Percentiles rank a stretch among this genome's conserved stretches.
These are phyloP conservation scores for Aspergillus sp. DNA, from an alignment of 2,329 filamentous ascomycete species.

Conservation along the genomic window DNA sequence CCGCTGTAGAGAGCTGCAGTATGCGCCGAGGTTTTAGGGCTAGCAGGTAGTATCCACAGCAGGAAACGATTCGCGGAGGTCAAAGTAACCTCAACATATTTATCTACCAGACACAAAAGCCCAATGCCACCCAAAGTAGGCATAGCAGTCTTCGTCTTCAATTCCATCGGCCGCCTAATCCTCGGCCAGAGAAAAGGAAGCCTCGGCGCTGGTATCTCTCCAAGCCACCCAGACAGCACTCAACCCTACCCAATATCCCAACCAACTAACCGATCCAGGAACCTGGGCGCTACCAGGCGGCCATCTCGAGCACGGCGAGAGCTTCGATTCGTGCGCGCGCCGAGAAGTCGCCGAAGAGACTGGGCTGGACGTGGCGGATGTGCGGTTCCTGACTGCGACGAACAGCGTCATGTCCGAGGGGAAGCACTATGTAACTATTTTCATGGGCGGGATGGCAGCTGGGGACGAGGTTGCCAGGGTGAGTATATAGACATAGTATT, in stretches of 20 bases:
- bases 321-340: conserved; percentile 51
- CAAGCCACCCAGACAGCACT: too few relatives aligned
- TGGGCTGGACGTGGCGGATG: conserved; percentile 45
- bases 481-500: conserved; percentile 12
- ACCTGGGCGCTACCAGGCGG: conserved; percentile 64
- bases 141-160: conserved; percentile 41
- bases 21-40: conserved; percentile 1
- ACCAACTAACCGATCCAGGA: conserved; percentile 33
- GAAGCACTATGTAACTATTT: conserved; percentile 69
- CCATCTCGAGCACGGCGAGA: conserved; percentile 63
- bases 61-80: too few relatives aligned
- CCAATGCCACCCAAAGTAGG: conserved; percentile 31
- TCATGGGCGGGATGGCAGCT: conserved; percentile 47
- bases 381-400: conserved; percentile 51
- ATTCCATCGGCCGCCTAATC: conserved; percentile 34
- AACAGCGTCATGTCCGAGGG: conserved; percentile 57
- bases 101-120: neutral
- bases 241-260: too few relatives aligned
- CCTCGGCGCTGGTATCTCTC: conserved; percentile 38
- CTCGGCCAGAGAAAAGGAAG: conserved; percentile 41
- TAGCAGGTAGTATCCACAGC: too few relatives aligned
- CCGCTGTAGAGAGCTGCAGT: conserved; percentile 1
- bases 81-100: too few relatives aligned
- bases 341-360: conserved; percentile 66
- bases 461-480: conserved; percentile 47